Evolutionary conservation across 495 filamentous ascomycete genomes (phyloP).

Genomic region (Rostrohypoxylon terebratum): DNA sequence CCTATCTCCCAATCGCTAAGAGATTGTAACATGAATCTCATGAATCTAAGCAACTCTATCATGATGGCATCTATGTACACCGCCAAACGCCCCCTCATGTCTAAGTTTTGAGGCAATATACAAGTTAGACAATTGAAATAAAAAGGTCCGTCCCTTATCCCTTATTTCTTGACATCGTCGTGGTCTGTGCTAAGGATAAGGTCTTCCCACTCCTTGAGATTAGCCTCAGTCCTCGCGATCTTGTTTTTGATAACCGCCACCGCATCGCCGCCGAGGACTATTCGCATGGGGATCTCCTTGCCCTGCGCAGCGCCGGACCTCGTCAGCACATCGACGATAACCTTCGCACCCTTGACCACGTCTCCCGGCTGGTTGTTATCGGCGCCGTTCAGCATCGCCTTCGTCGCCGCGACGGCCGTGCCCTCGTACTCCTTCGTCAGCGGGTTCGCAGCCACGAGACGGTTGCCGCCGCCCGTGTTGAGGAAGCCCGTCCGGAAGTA

Average conservation of each 20-base stretch:
- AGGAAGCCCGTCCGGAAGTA: constrained; percentile 56
- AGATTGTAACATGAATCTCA: neutral
- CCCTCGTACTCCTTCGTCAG: constrained; percentile 46
- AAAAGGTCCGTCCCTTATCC: too few relatives aligned
- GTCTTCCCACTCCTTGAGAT: constrained; percentile 54
- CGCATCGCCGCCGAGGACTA: constrained; percentile 52
- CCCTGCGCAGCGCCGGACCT: constrained; percentile 53
- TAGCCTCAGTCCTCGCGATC: constrained; percentile 47
- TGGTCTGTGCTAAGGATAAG: constrained; percentile 46
- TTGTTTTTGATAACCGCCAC: constrained; percentile 48
- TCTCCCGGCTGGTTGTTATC: constrained; percentile 58
- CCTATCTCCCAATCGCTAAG: neutral
- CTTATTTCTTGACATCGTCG: constrained; percentile 31
- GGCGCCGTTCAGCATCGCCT: constrained; percentile 38
- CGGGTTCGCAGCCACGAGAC: constrained; percentile 37
- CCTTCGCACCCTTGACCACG: constrained; percentile 56
- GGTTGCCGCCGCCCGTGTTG: constrained; percentile 34
- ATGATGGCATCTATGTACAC: neutral
- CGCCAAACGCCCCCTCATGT: neutral
- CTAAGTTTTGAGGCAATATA: neutral
- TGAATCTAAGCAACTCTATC: neutral
- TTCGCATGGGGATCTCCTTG: constrained; percentile 48
- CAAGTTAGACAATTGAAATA: neutral
- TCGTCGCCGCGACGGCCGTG: constrained; percentile 37
- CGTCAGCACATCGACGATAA: constrained; percentile 61